These are phyloP conservation scores for Phytophthora meadii DNA, from an alignment of 352 stramenopile species.

Conservation along the genomic window DNA sequence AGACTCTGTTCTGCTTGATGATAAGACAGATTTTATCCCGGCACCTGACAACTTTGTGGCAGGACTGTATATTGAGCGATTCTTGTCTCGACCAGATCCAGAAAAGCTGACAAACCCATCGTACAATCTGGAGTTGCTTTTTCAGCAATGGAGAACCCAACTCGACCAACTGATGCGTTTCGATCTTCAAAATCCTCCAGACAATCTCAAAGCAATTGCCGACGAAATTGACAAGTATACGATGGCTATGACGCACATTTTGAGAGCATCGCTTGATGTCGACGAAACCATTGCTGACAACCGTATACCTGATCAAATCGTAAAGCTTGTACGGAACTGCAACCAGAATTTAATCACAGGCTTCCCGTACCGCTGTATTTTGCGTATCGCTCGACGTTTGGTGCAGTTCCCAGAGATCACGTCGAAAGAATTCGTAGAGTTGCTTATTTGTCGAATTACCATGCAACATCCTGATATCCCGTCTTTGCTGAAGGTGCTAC, in stretches of 20 bases:
- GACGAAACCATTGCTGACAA: conserved; percentile 74
- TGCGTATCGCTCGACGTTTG: conserved; percentile 68
- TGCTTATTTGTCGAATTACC: conserved; percentile 76
- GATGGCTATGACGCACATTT: conserved; percentile 72
- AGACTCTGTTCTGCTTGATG: conserved; percentile 77
- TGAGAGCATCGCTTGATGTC: conserved; percentile 69
- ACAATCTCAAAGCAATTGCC: conserved; percentile 54
- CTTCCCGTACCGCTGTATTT: conserved; percentile 75
- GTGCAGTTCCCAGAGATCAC: conserved; percentile 72
- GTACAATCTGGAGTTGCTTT: conserved; percentile 82
- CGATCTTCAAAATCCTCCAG: conserved; percentile 64
- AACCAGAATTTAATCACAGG: conserved; percentile 73
- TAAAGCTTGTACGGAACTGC: conserved; percentile 79
- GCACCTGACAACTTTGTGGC: conserved; percentile 75
- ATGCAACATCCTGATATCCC: conserved; percentile 77
- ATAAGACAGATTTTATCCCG: conserved; percentile 66
- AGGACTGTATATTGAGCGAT: conserved; percentile 78
- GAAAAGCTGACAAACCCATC: conserved; percentile 78
- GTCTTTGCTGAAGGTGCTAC: conserved; percentile 71
- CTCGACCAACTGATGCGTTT: conserved; percentile 63
- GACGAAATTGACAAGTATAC: conserved; percentile 78
- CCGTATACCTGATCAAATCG: conserved; percentile 72
- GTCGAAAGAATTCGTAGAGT: conserved; percentile 75
- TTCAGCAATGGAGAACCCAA: conserved; percentile 74
- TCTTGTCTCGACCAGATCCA: conserved; percentile 72